These are phyloP conservation scores for Leccinum uliginosum DNA, from an alignment of 768 basidiomycete species.

Conservation along the genomic window DNA sequence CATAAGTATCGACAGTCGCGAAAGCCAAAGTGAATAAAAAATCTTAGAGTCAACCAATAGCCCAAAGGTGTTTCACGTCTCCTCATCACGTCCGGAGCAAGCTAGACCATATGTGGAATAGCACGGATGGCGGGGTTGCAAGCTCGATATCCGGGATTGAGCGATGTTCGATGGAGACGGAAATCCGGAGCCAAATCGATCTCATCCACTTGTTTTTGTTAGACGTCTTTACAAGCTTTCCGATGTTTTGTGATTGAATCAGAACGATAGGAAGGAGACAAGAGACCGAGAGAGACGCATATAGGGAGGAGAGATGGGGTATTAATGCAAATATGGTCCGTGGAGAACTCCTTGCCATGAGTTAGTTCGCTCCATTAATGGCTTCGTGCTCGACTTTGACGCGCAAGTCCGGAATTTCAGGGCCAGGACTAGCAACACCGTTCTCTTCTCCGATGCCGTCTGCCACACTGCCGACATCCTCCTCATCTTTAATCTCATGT, in stretches of 20 bases:
- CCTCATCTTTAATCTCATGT: constrained; percentile 23
- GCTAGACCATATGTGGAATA: constrained; percentile 8
- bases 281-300: constrained; percentile 23
- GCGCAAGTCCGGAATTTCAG: constrained; percentile 40
- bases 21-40: constrained; percentile 47
- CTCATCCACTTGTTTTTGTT: constrained; percentile 39
- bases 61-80: constrained; percentile 39
- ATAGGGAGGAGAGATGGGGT: constrained; percentile 24
- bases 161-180: constrained; percentile 9
- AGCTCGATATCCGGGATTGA: constrained; percentile 4
- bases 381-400: constrained; percentile 33
- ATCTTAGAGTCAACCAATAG: constrained; percentile 53
- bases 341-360: constrained; percentile 11
- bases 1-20: constrained; percentile 24
- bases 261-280: constrained; percentile 15
- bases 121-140: constrained; percentile 7
- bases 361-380: constrained; percentile 23
- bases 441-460: constrained; percentile 26
- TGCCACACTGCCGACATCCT: constrained; percentile 18
- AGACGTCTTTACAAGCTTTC: constrained; percentile 31
- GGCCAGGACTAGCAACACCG: constrained; percentile 20
- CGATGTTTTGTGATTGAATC: constrained; percentile 30
- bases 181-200: constrained; percentile 43
- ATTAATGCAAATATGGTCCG: constrained; percentile 31
- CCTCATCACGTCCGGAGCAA: constrained; percentile 1